Base-by-base conservation (phyloP, 306 rosid species). In the Vigna radiata region DNA sequence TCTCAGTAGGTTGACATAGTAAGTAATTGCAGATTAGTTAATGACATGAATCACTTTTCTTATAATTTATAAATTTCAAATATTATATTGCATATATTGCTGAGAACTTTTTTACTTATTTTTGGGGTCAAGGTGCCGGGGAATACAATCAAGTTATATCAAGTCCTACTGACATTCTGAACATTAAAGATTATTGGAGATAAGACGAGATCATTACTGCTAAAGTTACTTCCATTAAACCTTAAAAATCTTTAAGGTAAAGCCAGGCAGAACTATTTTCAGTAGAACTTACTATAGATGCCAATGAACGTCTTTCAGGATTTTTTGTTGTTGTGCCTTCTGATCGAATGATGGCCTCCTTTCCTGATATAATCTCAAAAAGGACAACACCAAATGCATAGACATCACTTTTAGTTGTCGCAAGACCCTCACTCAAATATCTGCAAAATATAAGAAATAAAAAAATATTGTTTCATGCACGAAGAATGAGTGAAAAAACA, bases 341-440 rank as follows among this genome's bases (percentile, higher is more conserved):
- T 4, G 94, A 87, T 68, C 86, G 88, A 78, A 95, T 88, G 70
- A 86, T 91, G 25, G 99, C 99, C 82, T 92, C 97, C 83, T 70
- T 95, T 60, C 99, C 99, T 0, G 97, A 80, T 85, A 95, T 87
- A 78, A 89, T 82, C 91, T 95, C 99, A 52, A 92, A 91, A 71
- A 95, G 91, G 76, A 95, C 97, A 71, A 92, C 93, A 16, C 99
- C 99, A 72, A 87, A 95, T 65, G 99, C 99, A 83, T 92, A 95
- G 56, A 91, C 91, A 86, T 95, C 99, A 68, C 96, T 89, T 83
- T 92, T 95, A 62, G 94, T 66, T 4, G 99, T 90, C 4, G 99
- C 99, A 70, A 85, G 97, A 44, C 99, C 99, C 6, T 95, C 85
- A 78, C 93, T 95, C 87, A 95, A 88, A 87, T 95, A 95, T 86